Base-by-base conservation (phyloP, 176 grass and related monocot genomes). In the Otatea glauca region DNA sequence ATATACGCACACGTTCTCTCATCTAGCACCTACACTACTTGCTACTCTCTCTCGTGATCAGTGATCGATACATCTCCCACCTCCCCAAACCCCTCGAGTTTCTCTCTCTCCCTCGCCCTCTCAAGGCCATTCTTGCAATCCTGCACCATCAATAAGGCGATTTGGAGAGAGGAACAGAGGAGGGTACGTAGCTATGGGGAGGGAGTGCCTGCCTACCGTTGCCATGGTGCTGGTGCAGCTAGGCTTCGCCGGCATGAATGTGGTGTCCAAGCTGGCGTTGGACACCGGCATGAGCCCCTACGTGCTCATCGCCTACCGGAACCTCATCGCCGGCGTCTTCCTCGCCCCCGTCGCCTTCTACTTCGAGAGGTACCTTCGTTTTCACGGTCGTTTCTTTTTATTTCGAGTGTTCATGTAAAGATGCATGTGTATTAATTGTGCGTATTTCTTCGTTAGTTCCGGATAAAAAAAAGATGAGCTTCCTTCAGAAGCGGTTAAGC, bases 201-300 rank as follows among this genome's bases (percentile, higher is more conserved):
- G 75, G 38, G 91, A 92, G 2, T 85, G 53, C 48, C 27, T 68
- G 4, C 89, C 93, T 20, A 74, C 82, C 15, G 20, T 98, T 3
- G 89, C 96, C 68, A 98, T 98, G 96, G 87, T 95, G 72, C 56
- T 89, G 9, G 85, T 98, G 29, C 96, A 98, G 82, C 85, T 94
- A 0, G 96, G 92, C 5, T 98, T 93, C 47, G 93, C 96, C 13
- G 96, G 92, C 9, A 81, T 98, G 61, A 98, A 98, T 61, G 81
- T 98, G 14, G 32, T 98, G 34, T 98, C 96, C 12, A 98, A 98
- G 82, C 77, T 98, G n/a, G 96, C 96, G 43, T 74, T 98, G 75
- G 92, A 95, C 84, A 86, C 83, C 7, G 93, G 96, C 87, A 98
- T 93, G 93, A 98, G 92, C 80, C 96, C 96, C 55, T 95, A 87